Percentiles rank a stretch among this genome's conserved stretches.
Conservation (phyloP, 2,329 filamentous ascomycete species). For the Ophiostoma ulmi region DNA sequence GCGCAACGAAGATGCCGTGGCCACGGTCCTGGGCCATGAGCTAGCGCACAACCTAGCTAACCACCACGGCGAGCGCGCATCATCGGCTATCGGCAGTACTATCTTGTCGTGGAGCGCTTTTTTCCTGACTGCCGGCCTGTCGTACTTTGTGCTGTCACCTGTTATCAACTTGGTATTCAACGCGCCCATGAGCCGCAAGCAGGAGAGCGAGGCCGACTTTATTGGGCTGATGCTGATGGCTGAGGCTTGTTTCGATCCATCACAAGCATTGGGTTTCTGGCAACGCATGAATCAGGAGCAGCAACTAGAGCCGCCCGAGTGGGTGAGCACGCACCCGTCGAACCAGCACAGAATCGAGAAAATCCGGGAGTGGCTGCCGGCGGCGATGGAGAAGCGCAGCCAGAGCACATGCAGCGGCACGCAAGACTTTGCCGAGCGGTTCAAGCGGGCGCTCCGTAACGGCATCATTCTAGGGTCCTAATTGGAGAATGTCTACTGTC, state of each 20-base stretch:
- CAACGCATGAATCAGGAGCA: conserved; percentile 55
- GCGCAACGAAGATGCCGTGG: conserved; percentile 61
- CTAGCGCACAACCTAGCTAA: conserved; percentile 70
- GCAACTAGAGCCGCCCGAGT: conserved; percentile 56
- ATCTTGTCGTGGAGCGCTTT: conserved; percentile 48
- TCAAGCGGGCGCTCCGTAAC: conserved; percentile 44
- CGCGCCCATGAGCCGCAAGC: conserved; percentile 62
- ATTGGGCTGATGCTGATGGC: conserved; percentile 81
- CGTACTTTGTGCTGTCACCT: conserved; percentile 41
- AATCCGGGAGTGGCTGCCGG: conserved; percentile 58
- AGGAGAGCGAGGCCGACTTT: conserved; percentile 74
- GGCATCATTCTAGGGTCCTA: conserved; percentile 33
- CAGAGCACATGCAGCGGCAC: conserved; percentile 52
- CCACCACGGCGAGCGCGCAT: conserved; percentile 61
- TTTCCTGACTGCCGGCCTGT: conserved; percentile 43
- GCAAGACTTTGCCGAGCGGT: conserved; percentile 48
- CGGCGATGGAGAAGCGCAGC: conserved; percentile 50
- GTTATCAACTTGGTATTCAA: conserved; percentile 60
- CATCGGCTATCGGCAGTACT: conserved; percentile 48
- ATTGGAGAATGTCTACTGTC: background rate
- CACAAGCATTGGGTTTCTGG: conserved; percentile 63
- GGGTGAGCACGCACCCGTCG: conserved; percentile 72
- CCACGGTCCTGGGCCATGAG: conserved; percentile 72
- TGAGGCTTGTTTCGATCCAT: conserved; percentile 69
- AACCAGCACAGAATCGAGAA: conserved; percentile 60